A percentile compares a stretch with the other conserved stretches of the same genome.
Evolutionary conservation across 768 basidiomycete genomes (phyloP).

Genomic region (Leucocoprinus birnbaumii): DNA sequence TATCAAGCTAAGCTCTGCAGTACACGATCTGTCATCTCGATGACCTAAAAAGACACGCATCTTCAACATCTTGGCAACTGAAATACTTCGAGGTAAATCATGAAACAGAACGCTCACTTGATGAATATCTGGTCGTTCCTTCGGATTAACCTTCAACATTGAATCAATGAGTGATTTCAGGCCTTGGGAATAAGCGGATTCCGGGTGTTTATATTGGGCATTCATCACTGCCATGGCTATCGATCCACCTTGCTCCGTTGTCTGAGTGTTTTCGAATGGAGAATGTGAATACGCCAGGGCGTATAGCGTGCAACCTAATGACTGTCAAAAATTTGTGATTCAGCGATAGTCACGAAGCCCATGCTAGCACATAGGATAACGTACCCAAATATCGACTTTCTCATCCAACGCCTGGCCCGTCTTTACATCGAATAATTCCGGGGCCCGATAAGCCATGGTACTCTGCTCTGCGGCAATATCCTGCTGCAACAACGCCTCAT

Average conservation of each 20-base stretch:
- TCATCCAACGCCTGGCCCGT: conserved; percentile 85
- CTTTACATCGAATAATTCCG: conserved; percentile 97
- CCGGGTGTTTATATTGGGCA: conserved; percentile 89
- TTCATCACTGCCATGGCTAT: conserved; percentile 97
- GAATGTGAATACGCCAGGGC: conserved; percentile 95
- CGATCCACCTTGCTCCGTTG: conserved; percentile 91
- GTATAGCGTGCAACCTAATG: conserved; percentile 91
- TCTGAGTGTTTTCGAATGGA: conserved; percentile 91
- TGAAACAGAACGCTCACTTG: conserved; percentile 45
- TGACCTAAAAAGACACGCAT: conserved; percentile 42
- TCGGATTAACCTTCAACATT: conserved; percentile 82
- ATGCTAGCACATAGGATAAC: conserved; percentile 18
- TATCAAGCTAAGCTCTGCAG: conserved; percentile 53
- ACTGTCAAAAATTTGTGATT: conserved; percentile 44
- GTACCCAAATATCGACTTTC: conserved; percentile 95
- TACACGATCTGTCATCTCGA: conserved; percentile 61
- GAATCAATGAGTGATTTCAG: conserved; percentile 78
- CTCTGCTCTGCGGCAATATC: conserved; percentile 98
- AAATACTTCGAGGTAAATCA: neutral
- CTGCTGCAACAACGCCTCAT: conserved; percentile 88
- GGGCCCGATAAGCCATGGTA: conserved; percentile 97
- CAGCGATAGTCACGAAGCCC: neutral
- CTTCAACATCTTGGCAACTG: neutral
- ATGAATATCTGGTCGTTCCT: conserved; percentile 82
- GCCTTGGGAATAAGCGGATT: conserved; percentile 82